phyloP scores from a whole-genome alignment of 768 basidiomycete genomes.

The Suillus ampliporus region DNA sequence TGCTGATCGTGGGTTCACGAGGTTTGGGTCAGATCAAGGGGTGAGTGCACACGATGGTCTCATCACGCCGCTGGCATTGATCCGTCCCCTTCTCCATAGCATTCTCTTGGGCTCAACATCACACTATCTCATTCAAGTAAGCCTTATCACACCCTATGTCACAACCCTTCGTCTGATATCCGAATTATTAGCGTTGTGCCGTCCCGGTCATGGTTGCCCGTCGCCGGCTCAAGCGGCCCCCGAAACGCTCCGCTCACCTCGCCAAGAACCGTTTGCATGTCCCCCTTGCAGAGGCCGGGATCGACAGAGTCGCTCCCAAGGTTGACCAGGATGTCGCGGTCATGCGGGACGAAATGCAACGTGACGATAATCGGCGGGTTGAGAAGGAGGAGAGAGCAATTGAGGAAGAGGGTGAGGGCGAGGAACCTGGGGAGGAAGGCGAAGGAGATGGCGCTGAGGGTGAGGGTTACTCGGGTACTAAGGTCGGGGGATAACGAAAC shows the following conservation, averaged over 20 bases:
- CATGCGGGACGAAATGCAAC: conserved; percentile 77
- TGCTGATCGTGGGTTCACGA: conserved; percentile 96
- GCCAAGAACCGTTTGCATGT: conserved; percentile 82
- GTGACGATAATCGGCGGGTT: conserved; percentile 56
- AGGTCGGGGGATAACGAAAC: conserved; percentile 21
- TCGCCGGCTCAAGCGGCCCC: conserved; percentile 86
- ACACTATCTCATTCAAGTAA: conserved; percentile 87
- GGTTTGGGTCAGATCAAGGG: conserved; percentile 88
- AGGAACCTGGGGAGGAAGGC: conserved; percentile 23
- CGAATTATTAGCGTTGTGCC: conserved; percentile 72
- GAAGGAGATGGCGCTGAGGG: conserved; percentile 36
- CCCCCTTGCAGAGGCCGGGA: conserved; percentile 84
- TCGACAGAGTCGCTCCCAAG: conserved; percentile 86
- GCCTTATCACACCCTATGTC: conserved; percentile 15
- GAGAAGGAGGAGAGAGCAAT: conserved; percentile 30
- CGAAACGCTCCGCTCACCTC: conserved; percentile 80
- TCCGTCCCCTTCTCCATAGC: conserved; percentile 43
- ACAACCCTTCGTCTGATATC: conserved; percentile 1
- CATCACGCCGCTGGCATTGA: neutral
- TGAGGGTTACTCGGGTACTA: conserved; percentile 36
- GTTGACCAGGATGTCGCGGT: conserved; percentile 86
- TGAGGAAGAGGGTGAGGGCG: conserved; percentile 33
- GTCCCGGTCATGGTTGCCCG: conserved; percentile 98
- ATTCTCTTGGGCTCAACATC: conserved; percentile 95
- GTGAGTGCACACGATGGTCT: conserved; percentile 45